Conservation (phyloP, 495 filamentous ascomycete species). For the Penicillium manginii region DNA sequence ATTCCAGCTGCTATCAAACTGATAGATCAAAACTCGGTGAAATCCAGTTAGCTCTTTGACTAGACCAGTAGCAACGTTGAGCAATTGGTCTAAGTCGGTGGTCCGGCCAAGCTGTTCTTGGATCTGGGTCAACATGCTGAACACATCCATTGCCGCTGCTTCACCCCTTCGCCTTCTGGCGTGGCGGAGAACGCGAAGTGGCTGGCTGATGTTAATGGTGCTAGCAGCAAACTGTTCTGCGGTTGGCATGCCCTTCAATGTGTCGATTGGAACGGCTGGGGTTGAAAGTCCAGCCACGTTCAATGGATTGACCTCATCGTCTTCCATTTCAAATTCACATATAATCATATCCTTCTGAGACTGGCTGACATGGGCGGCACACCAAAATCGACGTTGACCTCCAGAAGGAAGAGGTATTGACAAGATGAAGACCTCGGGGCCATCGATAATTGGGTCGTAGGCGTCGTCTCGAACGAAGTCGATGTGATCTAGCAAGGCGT, state of each 20-base stretch:
- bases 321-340: slow-evolving; percentile 90
- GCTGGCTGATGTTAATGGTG: slow-evolving; percentile 73
- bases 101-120: slow-evolving; percentile 59
- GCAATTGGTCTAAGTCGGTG: slow-evolving; percentile 58
- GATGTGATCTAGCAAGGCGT: slow-evolving; percentile 81
- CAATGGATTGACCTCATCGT: slow-evolving; percentile 75
- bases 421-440: slow-evolving; percentile 85
- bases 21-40: slow-evolving; percentile 91
- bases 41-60: slow-evolving; percentile 85
- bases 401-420: slow-evolving; percentile 60
- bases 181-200: slow-evolving; percentile 77
- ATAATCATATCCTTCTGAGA: slow-evolving; percentile 72
- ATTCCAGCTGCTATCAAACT: slow-evolving; percentile 84
- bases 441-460: slow-evolving; percentile 67
- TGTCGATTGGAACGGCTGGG: slow-evolving; percentile 70
- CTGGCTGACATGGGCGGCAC: slow-evolving; percentile 77
- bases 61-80: slow-evolving; percentile 42
- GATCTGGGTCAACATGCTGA: slow-evolving; percentile 75
- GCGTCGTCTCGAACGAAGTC: slow-evolving; percentile 83
- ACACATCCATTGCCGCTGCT: slow-evolving; percentile 89
- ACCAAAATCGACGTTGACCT: slow-evolving; percentile 75
- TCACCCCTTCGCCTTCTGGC: slow-evolving; percentile 79
- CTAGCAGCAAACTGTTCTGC: slow-evolving; percentile 68
- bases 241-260: slow-evolving; percentile 68
- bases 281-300: slow-evolving; percentile 57